These are phyloP conservation scores for Tolypocladium cylindrosporum DNA, from an alignment of 2,329 filamentous ascomycete genomes.

Conservation along the genomic window DNA sequence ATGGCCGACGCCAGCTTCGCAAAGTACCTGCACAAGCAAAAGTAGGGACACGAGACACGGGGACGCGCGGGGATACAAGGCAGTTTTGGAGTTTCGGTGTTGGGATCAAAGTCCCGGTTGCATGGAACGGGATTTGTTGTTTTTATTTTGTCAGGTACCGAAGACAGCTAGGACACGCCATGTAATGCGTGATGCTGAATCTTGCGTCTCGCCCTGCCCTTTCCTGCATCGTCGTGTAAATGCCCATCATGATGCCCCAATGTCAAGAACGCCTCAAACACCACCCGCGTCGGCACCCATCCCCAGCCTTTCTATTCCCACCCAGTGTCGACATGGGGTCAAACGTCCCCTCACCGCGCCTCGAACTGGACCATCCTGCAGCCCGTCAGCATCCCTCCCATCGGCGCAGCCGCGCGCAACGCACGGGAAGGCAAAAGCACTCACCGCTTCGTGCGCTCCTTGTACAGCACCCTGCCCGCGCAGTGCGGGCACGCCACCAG, in stretches of 20 bases:
- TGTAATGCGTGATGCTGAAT: not conserved
- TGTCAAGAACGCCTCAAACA: not conserved
- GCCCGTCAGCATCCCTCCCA: not conserved
- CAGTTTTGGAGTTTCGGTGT: not conserved
- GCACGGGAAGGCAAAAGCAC: slow-evolving; percentile 18
- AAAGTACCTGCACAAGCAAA: slow-evolving; percentile 44
- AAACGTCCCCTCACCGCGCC: slow-evolving; percentile 50
- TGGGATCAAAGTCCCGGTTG: not conserved
- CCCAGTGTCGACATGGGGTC: not conserved
- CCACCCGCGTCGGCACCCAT: not conserved
- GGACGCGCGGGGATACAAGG: not conserved
- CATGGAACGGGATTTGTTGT: not conserved
- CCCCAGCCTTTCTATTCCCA: not conserved
- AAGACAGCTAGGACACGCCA: not conserved
- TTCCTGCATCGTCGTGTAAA: not conserved
- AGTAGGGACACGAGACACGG: slow-evolving; percentile 5
- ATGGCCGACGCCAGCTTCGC: slow-evolving; percentile 51
- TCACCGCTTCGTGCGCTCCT: slow-evolving; percentile 94
- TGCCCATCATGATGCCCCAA: not conserved
- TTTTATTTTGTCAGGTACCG: not conserved
- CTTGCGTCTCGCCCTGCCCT: not conserved
- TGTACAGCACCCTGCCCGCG: slow-evolving; percentile 91
- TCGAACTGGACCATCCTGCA: slow-evolving; percentile 96
- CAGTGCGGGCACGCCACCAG: slow-evolving; percentile 49
- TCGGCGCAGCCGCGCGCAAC: not conserved